phyloP scores from a whole-genome alignment of 2,329 filamentous ascomycete genomes.

The Diaporthe ilicicola region DNA sequence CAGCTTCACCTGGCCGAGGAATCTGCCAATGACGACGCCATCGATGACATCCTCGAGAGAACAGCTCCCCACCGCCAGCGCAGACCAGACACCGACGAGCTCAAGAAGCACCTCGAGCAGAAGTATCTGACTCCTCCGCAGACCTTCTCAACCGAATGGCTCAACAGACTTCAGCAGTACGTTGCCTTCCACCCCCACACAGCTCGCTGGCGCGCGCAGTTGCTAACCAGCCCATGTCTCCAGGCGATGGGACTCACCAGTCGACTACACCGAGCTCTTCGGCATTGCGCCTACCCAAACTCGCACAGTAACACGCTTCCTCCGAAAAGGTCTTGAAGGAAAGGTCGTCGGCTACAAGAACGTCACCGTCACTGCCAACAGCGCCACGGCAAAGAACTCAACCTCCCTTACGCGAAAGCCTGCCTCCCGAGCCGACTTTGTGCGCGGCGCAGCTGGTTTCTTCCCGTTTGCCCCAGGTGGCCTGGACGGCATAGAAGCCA shows the following conservation, averaged over 20 bases:
- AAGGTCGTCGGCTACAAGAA: slow-evolving; percentile 93
- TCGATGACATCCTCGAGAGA: slow-evolving; percentile 67
- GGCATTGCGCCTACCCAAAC: slow-evolving; percentile 90
- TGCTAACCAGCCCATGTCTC: slow-evolving; percentile 16
- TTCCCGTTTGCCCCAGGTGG: slow-evolving; percentile 95
- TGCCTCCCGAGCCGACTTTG: slow-evolving; percentile 86
- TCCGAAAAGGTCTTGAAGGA: slow-evolving; percentile 89
- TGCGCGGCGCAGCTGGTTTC: slow-evolving; percentile 90
- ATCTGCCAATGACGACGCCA: slow-evolving; percentile 43
- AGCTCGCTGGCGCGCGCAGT: background rate
- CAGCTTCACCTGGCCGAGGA: slow-evolving; percentile 55
- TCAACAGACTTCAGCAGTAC: slow-evolving; percentile 85
- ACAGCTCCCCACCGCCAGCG: slow-evolving; percentile 50
- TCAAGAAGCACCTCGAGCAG: slow-evolving; percentile 76
- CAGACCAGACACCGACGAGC: slow-evolving; percentile 64
- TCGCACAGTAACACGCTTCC: slow-evolving; percentile 92
- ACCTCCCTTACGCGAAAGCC: slow-evolving; percentile 89
- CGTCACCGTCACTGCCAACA: slow-evolving; percentile 88
- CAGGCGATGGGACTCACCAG: slow-evolving; percentile 78
- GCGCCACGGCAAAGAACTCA: slow-evolving; percentile 92
- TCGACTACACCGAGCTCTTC: slow-evolving; percentile 85
- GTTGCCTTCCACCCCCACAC: slow-evolving; percentile 31
- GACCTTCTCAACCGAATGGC: slow-evolving; percentile 83
- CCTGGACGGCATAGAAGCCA: slow-evolving; percentile 84
- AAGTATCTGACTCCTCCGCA: slow-evolving; percentile 83